phyloP scores from a whole-genome alignment of 2,329 filamentous ascomycete genomes.

The Cryoendolithus antarcticus region DNA sequence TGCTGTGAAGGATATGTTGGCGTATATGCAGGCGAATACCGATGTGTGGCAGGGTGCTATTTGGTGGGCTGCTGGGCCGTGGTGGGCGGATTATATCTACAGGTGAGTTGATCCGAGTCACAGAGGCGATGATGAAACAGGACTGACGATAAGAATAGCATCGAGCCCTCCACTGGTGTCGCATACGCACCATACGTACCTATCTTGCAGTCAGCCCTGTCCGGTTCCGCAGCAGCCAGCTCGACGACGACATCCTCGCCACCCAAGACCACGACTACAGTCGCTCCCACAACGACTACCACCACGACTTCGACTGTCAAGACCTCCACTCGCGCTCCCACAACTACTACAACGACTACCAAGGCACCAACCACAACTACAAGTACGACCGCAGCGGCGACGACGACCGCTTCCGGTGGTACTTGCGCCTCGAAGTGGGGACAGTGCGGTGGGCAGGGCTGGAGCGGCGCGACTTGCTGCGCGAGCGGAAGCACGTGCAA shows the following conservation, averaged over 20 bases:
- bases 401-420: background rate
- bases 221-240: background rate
- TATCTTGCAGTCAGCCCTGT: slow-evolving; percentile 5
- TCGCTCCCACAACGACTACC: slow-evolving; percentile 1
- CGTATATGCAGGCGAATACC: slow-evolving; percentile 34
- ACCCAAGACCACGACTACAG: slow-evolving; percentile 1
- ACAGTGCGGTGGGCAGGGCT: slow-evolving; percentile 13
- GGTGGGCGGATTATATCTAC: slow-evolving; percentile 25
- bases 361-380: background rate
- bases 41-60: slow-evolving; percentile 43
- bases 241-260: slow-evolving; percentile 8
- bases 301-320: slow-evolving; percentile 1
- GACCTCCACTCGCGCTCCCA: background rate
- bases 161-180: slow-evolving; percentile 37
- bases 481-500: slow-evolving; percentile 19
- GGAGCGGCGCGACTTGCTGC: slow-evolving; percentile 20
- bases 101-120: slow-evolving; percentile 25
- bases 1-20: slow-evolving; percentile 39
- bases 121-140: slow-evolving; percentile 26
- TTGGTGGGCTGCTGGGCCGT: slow-evolving; percentile 47
- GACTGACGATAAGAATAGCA: slow-evolving; percentile 6
- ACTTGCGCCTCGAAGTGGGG: slow-evolving; percentile 1
- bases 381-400: slow-evolving; percentile 1
- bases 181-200: slow-evolving; percentile 25
- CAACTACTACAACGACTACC: slow-evolving; percentile 1